A percentile compares a stretch with the other conserved stretches of the same genome.
Evolutionary conservation across 2,329 filamentous ascomycete species (phyloP).

Genomic region (Drechslerella coelobrocha): DNA sequence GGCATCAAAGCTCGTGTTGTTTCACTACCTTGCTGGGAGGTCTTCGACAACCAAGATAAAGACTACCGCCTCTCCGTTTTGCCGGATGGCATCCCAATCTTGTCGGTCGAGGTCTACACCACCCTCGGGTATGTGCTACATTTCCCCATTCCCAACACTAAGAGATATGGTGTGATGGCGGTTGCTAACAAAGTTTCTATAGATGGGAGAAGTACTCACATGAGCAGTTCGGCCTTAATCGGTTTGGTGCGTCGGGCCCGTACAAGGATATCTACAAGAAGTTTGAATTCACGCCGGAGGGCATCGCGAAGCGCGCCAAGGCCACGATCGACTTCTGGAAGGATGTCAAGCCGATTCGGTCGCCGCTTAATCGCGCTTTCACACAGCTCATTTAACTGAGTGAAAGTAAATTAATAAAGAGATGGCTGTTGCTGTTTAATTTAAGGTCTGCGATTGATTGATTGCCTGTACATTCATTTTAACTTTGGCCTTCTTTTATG

Average conservation of each 20-base stretch:
- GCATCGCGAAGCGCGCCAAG: constrained; percentile 90
- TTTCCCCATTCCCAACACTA: background rate
- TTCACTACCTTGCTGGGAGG: constrained; percentile 94
- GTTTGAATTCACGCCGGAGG: constrained; percentile 99
- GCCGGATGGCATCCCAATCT: constrained; percentile 87
- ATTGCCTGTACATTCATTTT: too few species aligned
- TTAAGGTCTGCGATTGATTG: constrained; percentile 10
- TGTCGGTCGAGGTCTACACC: constrained; percentile 95
- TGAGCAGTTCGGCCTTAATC: constrained; percentile 99
- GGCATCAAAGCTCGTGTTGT: constrained; percentile 87
- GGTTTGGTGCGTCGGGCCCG: constrained; percentile 94
- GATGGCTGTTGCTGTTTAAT: background rate
- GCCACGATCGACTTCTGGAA: constrained; percentile 98
- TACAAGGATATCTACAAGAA: constrained; percentile 99
- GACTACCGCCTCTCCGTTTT: constrained; percentile 92
- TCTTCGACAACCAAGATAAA: constrained; percentile 92
- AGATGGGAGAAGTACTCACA: constrained; percentile 98
- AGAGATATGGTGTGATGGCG: background rate
- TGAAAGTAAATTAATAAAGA: background rate
- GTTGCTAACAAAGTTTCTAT: constrained; percentile 14
- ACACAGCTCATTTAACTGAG: constrained; percentile 85
- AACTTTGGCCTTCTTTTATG: too few species aligned
- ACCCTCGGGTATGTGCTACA: constrained; percentile 69
- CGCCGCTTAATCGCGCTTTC: constrained; percentile 96
- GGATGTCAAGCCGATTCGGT: constrained; percentile 85